Base-by-base conservation (phyloP, 2,329 filamentous ascomycete species). In the Fusarium sp. region DNA sequence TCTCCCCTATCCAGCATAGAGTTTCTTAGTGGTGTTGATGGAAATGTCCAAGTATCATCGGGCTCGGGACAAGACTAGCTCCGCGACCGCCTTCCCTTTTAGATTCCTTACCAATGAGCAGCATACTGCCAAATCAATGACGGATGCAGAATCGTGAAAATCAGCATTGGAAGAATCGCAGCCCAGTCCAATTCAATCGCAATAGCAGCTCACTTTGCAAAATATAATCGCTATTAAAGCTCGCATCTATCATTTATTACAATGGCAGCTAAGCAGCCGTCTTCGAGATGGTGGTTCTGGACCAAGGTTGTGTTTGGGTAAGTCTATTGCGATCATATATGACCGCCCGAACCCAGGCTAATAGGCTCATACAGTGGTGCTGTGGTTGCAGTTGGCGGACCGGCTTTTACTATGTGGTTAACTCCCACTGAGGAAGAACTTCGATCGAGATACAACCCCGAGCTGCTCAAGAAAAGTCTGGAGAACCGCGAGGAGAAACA, bases 341-440 rank as follows among this genome's bases (percentile, higher is more conserved):
- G 15, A 49, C 17, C 15, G 40, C 46, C 46, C 47, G 45, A 56
- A 22, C 56, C 62, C 32, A 45, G 39, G 49, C 55, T 66, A 53
- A 70, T 55, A 56, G 24, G 33, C 59, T 65, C 53, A 59, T 63
- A 39, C 74, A 97, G 94, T 61, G 92, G 92, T 72, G 84, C 83
- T 41, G 79, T 84, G 46, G 84, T 96, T 72, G 90, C 89, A 75
- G 85, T 97, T 62, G 96, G 96, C 52, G 96, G 96, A 5, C 96
- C 96, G 24, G 90, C 91, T 17, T 82, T 98, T 53, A 91, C 95
- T 43, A 87, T 90, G 80, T 97, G 89, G 78, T 82, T 96, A 46
- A 87, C 87, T 45, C 96, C 96, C 3, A 91, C 92, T 14, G 94
- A 97, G 73, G 96, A 97, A 79, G 94, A 98, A 81, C 86, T 99